These are phyloP conservation scores for Aspergillus carbonarius DNA, from an alignment of 2,329 filamentous ascomycete genomes.

Conservation along the genomic window DNA sequence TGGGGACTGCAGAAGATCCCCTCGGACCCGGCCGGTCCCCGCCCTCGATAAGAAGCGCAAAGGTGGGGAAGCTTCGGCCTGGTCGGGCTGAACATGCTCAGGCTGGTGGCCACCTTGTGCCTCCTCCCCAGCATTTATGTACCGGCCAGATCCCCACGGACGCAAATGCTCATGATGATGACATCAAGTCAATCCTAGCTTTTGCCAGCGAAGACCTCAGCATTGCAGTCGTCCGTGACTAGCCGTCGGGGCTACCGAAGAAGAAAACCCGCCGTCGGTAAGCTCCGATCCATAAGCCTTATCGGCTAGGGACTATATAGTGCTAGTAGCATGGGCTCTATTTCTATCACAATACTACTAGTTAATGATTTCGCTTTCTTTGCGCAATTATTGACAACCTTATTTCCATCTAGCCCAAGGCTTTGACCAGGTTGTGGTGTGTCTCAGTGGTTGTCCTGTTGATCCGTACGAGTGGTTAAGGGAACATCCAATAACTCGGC, in stretches of 20 bases:
- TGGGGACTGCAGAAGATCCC: background rate
- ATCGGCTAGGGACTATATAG: background rate
- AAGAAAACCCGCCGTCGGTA: conserved; percentile 18
- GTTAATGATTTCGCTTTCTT: background rate
- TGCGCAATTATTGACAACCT: background rate
- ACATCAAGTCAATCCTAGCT: background rate
- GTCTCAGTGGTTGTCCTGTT: background rate
- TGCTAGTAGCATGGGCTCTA: background rate
- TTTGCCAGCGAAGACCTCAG: background rate
- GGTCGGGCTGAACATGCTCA: background rate
- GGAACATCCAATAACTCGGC: background rate
- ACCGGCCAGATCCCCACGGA: background rate
- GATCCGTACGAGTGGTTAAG: background rate
- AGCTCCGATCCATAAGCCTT: conserved; percentile 20
- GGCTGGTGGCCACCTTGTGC: background rate
- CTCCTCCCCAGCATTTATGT: background rate
- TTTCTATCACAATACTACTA: background rate
- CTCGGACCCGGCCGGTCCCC: conserved; percentile 5
- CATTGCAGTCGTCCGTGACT: background rate
- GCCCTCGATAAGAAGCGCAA: conserved; percentile 4
- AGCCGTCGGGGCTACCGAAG: background rate
- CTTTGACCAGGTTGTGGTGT: background rate
- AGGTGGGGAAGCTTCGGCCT: background rate
- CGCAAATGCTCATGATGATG: background rate
- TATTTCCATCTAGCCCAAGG: too few species aligned